Percentiles rank a stretch among this genome's conserved stretches.
Conservation (phyloP, 192 early-diverging fungal genomes). For the Rhizophagus prolifer region DNA sequence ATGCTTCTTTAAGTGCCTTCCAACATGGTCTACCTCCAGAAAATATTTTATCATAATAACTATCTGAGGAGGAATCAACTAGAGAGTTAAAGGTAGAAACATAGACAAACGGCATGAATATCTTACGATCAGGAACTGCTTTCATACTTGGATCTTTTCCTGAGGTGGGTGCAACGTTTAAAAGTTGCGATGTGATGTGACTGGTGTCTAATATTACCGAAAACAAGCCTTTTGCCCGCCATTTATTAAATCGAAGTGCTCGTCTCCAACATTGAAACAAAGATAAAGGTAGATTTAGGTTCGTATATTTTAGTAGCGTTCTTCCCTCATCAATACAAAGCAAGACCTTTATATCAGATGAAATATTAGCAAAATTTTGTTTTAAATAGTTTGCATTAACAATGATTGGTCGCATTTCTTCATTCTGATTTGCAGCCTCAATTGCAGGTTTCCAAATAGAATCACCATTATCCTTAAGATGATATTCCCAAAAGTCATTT, state of each 20-base stretch:
- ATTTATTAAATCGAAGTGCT: neutral
- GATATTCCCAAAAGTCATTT: too few species aligned
- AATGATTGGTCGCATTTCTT: too few species aligned
- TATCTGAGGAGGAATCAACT: too few species aligned
- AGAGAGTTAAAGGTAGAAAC: neutral
- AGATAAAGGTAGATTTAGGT: neutral
- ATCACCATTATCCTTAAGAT: too few species aligned
- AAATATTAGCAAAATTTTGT: neutral
- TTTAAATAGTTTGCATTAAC: too few species aligned
- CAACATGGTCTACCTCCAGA: neutral
- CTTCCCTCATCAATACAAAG: neutral
- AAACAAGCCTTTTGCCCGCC: neutral
- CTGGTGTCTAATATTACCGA: neutral
- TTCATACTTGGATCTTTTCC: neutral
- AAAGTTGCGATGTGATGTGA: neutral
- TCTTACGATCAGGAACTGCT: neutral
- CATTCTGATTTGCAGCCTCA: too few species aligned
- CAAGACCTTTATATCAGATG: neutral
- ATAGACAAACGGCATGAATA: neutral
- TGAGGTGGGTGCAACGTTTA: neutral
- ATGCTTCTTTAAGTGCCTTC: neutral
- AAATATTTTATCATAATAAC: too few species aligned
- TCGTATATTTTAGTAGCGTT: neutral
- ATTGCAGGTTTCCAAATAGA: too few species aligned
- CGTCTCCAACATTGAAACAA: neutral